Conservation (phyloP, 2,329 filamentous ascomycete species). For the Exophiala xenobiotica region DNA sequence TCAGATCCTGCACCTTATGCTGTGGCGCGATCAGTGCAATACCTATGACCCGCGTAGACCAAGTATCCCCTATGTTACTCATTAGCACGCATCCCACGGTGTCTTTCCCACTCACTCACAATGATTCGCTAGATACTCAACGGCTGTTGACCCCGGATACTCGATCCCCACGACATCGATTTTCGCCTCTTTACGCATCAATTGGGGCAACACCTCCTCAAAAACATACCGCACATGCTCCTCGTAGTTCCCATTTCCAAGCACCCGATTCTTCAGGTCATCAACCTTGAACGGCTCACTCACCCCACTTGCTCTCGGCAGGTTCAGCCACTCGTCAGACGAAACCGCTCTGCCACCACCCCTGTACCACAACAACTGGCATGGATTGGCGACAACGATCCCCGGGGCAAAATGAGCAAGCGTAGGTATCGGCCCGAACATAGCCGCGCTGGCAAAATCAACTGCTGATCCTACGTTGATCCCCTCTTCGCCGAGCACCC, state of each 20-base stretch:
- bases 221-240: conserved; percentile 70
- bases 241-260: conserved; percentile 55
- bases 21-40: conserved; percentile 43
- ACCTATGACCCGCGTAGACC: conserved; percentile 41
- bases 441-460: conserved; percentile 56
- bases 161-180: conserved; percentile 72
- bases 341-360: conserved; percentile 62
- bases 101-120: conserved; percentile 43
- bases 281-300: conserved; percentile 57
- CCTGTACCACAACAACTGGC: conserved; percentile 75
- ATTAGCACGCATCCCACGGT: conserved; percentile 1
- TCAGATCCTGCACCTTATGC: conserved; percentile 34
- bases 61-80: conserved; percentile 37
- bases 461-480: conserved; percentile 70
- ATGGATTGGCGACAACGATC: conserved; percentile 74
- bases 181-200: conserved; percentile 51
- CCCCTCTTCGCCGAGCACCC: conserved; percentile 63
- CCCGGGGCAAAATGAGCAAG: conserved; percentile 41
- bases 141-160: conserved; percentile 60
- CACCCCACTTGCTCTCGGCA: conserved; percentile 64
- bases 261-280: conserved; percentile 59
- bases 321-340: conserved; percentile 53
- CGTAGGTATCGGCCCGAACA: conserved; percentile 43
- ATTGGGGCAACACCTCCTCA: conserved; percentile 53
- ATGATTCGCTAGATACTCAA: conserved; percentile 59